Conservation (phyloP, 495 filamentous ascomycete genomes). For the Hypoxylon perforatum region DNA sequence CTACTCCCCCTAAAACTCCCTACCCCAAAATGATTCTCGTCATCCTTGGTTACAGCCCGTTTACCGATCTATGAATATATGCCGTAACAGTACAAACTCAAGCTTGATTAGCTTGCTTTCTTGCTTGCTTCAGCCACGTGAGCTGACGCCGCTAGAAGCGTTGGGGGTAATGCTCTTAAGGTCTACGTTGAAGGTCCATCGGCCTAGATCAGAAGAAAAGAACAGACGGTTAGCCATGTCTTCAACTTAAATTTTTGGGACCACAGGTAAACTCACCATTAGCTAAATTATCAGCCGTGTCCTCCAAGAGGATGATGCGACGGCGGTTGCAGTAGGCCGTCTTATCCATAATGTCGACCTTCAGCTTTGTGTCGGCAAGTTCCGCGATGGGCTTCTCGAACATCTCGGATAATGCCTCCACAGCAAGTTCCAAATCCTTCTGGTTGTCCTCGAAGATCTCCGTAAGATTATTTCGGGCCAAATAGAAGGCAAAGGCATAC, state of each 20-base stretch:
- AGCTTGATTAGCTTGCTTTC: no score
- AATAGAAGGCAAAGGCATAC: constrained; percentile 97
- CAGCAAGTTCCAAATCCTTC: constrained; percentile 96
- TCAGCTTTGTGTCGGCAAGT: constrained; percentile 75
- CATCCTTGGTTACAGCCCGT: background rate
- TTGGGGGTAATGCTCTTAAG: constrained; percentile 41
- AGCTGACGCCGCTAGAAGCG: constrained; percentile 22
- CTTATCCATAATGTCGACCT: constrained; percentile 98
- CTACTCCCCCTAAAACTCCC: constrained; percentile 19
- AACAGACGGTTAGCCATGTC: background rate
- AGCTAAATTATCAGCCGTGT: constrained; percentile 91
- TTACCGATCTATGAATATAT: constrained; percentile 11
- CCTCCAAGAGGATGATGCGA: constrained; percentile 85
- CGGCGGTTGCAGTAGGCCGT: constrained; percentile 95
- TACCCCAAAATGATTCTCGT: background rate
- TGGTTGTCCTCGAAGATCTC: constrained; percentile 99
- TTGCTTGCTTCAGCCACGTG: constrained; percentile 33
- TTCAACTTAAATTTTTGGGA: background rate
- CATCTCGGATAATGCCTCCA: constrained; percentile 95
- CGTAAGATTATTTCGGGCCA: constrained; percentile 92
- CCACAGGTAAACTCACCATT: constrained; percentile 71
- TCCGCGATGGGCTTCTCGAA: constrained; percentile 94
- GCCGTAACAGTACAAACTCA: constrained; percentile 33
- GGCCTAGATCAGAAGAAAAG: constrained; percentile 44
- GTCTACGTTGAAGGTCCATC: constrained; percentile 61